Evolutionary conservation across 176 grass and related monocot species (phyloP).

Genomic region (Sorghum bicolor): Sorghum_bicolor_NCBIv3 NC_012876.2:63699001-63699500

Average conservation of each 20-base stretch:
- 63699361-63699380: constrained; percentile 91
- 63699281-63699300: constrained; percentile 72
- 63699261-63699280: constrained; percentile 70
- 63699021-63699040: neutral
- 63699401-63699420: constrained; percentile 57
- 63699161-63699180: constrained; percentile 71
- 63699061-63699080: constrained; percentile 76
- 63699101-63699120: constrained; percentile 67
- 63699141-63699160: constrained; percentile 76
- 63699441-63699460: constrained; percentile 78
- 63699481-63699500: constrained; percentile 74
- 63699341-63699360: constrained; percentile 76
- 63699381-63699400: constrained; percentile 60
- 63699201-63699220: constrained; percentile 95
- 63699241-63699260: constrained; percentile 98
- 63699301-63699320: constrained; percentile 90
- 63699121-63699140: constrained; percentile 58
- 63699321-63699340: constrained; percentile 80
- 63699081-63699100: constrained; percentile 74
- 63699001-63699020: neutral
- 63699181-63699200: constrained; percentile 78
- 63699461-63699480: constrained; percentile 75
- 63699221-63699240: constrained; percentile 93
- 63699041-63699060: constrained; percentile 80
- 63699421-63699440: constrained; percentile 76